Evolutionary conservation across 176 grass and related monocot genomes (phyloP), one percentile per base, ranked within the genome.

Genomic region (Cocos nucifera): DNA sequence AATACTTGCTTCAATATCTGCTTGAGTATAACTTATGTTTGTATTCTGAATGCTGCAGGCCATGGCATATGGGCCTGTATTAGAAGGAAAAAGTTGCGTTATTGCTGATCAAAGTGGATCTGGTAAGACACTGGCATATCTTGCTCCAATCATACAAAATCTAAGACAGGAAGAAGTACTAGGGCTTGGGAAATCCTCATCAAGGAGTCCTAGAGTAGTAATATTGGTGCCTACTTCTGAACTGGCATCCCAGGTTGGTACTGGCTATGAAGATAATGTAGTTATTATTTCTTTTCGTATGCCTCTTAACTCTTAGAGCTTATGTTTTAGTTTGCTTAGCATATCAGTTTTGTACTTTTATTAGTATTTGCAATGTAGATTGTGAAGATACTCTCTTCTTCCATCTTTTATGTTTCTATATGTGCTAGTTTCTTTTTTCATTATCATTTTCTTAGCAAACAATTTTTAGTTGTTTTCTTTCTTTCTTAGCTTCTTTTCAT

Each of bases 41-140:
- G 35, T 12, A 12, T 44, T 44, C 9, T 44, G 35, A 44, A 44
- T 12, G 35, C 35, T 80, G 26, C 50, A 97, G 92, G 87, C 87
- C 19, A 81, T 97, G 84, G 84, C 84, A 19, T 97, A 82, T 65
- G 49, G 69, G 51, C 68, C 80, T 57, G 74, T 97, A 61, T 51
- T 91, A 80, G 83, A 83, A 56, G 87, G 92, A 8, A 96, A 71
- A 70, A 91, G 84, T 77, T 97, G 92, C 23, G 73, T 97, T 55
- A 85, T 97, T 64, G 84, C 83, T 65, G 92, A 97, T 75, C 92
- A 97, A 76, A 97, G 92, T 69, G 92, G 92, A 0, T 97, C 92
- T 71, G 81, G 92, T 21, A 97, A 97, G 78, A 97, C 92, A 20
- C 27, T 97, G 54, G 87, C 87, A 50, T 97, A 88, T 75, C 84